Evolutionary conservation across 345 rosid genomes (phyloP).

Genomic region (Salix suchowensis): DNA sequence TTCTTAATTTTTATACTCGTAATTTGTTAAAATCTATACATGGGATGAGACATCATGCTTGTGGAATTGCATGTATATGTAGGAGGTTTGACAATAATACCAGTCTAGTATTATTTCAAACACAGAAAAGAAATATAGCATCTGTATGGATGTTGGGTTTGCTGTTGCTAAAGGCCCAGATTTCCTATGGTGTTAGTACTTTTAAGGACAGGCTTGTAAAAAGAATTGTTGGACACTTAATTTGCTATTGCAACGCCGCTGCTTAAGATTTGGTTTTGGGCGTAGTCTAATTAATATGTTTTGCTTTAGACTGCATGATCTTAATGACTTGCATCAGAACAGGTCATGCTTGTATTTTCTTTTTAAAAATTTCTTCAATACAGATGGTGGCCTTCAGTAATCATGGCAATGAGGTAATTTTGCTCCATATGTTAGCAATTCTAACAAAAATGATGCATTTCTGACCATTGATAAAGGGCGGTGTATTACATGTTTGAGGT

Average conservation of each 20-base stretch:
- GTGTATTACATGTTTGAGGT: background rate
- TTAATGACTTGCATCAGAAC: background rate
- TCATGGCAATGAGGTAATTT: background rate
- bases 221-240: background rate
- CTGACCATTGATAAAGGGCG: background rate
- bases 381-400: background rate
- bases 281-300: background rate
- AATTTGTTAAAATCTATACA: background rate
- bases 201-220: background rate
- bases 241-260: background rate
- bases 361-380: background rate
- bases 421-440: background rate
- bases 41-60: background rate
- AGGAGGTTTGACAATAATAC: background rate
- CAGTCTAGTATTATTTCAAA: background rate
- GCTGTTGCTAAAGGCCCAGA: background rate
- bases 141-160: background rate
- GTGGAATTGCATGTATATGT: background rate
- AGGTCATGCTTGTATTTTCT: background rate
- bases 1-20: slow-evolving; percentile 1
- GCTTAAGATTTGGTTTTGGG: background rate
- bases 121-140: background rate
- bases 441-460: background rate
- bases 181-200: background rate
- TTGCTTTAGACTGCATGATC: background rate